A percentile compares a stretch with the other conserved stretches of the same genome.
These are phyloP conservation scores for Pseudonectria foliicola DNA, from an alignment of 2,329 filamentous ascomycete genomes.

Conservation along the genomic window DNA sequence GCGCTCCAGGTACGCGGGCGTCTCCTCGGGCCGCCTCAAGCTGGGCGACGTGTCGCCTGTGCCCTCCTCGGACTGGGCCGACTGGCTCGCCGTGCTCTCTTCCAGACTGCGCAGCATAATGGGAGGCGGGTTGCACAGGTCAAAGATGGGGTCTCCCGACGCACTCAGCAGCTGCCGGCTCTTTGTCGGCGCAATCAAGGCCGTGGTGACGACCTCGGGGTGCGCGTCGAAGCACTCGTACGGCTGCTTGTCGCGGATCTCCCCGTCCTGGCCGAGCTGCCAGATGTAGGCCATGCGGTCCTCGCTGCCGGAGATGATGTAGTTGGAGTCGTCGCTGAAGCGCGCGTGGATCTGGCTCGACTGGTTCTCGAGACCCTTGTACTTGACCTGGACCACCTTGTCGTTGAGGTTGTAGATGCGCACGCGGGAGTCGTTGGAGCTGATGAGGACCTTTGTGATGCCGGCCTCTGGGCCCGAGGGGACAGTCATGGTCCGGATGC, in stretches of 20 bases:
- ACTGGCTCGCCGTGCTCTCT: constrained; percentile 45
- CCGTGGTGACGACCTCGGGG: constrained; percentile 80
- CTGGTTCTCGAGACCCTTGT: constrained; percentile 83
- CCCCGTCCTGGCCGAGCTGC: constrained; percentile 52
- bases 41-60: constrained; percentile 24
- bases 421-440: constrained; percentile 89
- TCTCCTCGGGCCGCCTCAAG: constrained; percentile 52
- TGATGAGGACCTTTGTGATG: constrained; percentile 78
- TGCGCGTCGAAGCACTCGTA: constrained; percentile 90
- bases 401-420: constrained; percentile 84
- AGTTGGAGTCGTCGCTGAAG: constrained; percentile 79
- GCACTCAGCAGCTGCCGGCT: constrained; percentile 70
- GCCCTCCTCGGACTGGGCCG: constrained; percentile 29
- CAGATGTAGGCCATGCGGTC: constrained; percentile 87
- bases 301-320: constrained; percentile 89
- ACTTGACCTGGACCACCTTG: constrained; percentile 79
- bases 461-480: constrained; percentile 42
- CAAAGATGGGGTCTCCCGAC: constrained; percentile 89
- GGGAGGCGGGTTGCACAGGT: constrained; percentile 90
- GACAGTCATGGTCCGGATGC: constrained; percentile 68
- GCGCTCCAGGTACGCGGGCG: constrained; percentile 69
- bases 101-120: constrained; percentile 72
- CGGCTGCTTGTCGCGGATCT: constrained; percentile 71
- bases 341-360: constrained; percentile 85
- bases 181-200: constrained; percentile 72